Base-by-base conservation (phyloP, 75 land plant species). In the Pseudotsuga menziesii region DNA sequence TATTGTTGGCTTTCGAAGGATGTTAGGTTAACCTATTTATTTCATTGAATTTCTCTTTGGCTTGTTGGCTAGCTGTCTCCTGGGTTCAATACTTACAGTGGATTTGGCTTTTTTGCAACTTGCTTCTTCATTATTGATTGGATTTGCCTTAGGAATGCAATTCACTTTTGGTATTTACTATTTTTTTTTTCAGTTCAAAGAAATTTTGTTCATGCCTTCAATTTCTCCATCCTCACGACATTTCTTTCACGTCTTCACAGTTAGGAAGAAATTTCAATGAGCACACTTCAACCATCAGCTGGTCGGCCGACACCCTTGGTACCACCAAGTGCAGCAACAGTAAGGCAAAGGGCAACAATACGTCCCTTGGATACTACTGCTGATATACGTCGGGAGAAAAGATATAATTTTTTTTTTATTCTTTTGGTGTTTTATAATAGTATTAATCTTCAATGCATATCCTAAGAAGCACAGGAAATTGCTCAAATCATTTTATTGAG, bases 211-310 rank as follows among this genome's bases (percentile, higher is more conserved):
- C 20, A 29, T n/a, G n/a, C 20, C 19, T 67, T 67, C 44, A 67
- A 39, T 67, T 17, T 0, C 72, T 64, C 39, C 44, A 39, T 67
- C 3, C 44, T 67, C 36, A 2, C 36, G 44, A 67, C 32, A 67
- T 19, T 4, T 39, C 23, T 67, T 6, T 67, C 23, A 67, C 13
- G 26, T 63, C 23, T 67, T 67, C 7, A 67, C 61, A 87, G 91
- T 79, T 87, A 23, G 82, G 78, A 79, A 78, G 83, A 64, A 91
- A 78, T 79, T 54, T 66, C 74, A 72, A 54, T 48, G 93, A 89
- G 56, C 87, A 79, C 22, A 66, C 80, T 27, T 32, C 81, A 20
- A 39, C 88, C 86, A 71, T 88, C 90, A 35, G 71, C 89, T 58
- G 92, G 94, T 74, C 79, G 88, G 75, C 41, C 91, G n/a, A n/a